Percentiles rank a stretch among this genome's conserved stretches.
phyloP scores from a whole-genome alignment of 768 basidiomycete genomes.

The Agaricus sinodeliciosus region DNA sequence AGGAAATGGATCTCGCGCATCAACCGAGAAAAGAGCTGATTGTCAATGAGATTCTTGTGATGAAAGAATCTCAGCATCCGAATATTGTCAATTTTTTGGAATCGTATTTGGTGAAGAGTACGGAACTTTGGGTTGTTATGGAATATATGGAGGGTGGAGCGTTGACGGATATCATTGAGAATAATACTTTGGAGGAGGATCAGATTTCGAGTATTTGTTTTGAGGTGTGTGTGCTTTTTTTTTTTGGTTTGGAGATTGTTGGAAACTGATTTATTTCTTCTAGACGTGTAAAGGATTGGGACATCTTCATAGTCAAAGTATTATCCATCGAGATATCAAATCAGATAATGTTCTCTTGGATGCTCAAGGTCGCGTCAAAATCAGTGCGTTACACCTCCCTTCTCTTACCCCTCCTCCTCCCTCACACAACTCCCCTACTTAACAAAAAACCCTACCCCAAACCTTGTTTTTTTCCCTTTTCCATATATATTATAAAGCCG shows the following conservation, averaged over 20 bases:
- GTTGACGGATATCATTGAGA: constrained; percentile 95
- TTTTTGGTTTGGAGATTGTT: neutral
- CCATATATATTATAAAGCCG: constrained; percentile 44
- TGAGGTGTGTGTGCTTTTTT: constrained; percentile 55
- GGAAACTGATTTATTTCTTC: neutral
- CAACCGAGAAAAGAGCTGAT: constrained; percentile 97
- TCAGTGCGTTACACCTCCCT: constrained; percentile 57
- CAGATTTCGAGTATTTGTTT: constrained; percentile 89
- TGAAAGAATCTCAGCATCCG: constrained; percentile 97
- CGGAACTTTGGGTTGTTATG: constrained; percentile 97
- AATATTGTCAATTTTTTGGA: constrained; percentile 97
- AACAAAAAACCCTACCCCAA: neutral
- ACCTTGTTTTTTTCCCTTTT: neutral
- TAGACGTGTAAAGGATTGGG: constrained; percentile 94
- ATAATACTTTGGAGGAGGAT: constrained; percentile 91
- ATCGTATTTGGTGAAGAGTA: constrained; percentile 81
- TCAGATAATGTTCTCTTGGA: constrained; percentile 95
- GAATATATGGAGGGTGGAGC: constrained; percentile 99
- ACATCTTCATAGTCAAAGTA: constrained; percentile 88
- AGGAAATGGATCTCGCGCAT: constrained; percentile 95
- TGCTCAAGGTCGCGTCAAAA: constrained; percentile 89
- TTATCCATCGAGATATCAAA: constrained; percentile 97
- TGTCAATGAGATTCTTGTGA: constrained; percentile 96
- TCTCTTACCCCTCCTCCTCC: neutral
- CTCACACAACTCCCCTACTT: no score